Percentiles rank a stretch among this genome's conserved stretches.
Evolutionary conservation across 2,329 filamentous ascomycete genomes (phyloP).

Genomic region (Colletotrichum magnum): DNA sequence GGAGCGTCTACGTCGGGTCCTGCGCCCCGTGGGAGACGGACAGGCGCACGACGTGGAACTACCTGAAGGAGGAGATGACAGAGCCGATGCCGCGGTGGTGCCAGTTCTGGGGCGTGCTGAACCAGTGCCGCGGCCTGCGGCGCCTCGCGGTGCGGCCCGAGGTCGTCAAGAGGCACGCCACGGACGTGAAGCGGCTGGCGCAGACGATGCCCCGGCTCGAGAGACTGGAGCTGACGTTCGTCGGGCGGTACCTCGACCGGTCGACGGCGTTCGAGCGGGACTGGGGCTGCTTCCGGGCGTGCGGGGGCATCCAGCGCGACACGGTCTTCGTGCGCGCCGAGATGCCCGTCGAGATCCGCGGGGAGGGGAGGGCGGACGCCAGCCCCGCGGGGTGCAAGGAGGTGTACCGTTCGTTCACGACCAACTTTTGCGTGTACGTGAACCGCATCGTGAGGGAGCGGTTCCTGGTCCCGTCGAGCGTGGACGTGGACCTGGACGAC

Average conservation of each 20-base stretch:
- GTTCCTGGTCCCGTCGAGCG: slow-evolving; percentile 11
- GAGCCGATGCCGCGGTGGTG: slow-evolving; percentile 25
- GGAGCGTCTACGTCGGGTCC: slow-evolving; percentile 20
- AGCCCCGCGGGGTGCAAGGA: background rate
- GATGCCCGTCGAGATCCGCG: slow-evolving; percentile 1
- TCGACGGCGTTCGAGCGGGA: background rate
- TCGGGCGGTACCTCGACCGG: slow-evolving; percentile 18
- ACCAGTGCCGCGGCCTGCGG: slow-evolving; percentile 25
- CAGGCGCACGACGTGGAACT: background rate
- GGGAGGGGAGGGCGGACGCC: background rate
- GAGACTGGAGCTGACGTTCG: slow-evolving; percentile 23
- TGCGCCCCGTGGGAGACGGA: background rate
- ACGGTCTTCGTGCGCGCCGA: slow-evolving; percentile 14
- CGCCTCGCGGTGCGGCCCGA: slow-evolving; percentile 27
- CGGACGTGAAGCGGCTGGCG: slow-evolving; percentile 13
- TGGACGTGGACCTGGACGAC: background rate
- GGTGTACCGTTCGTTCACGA: slow-evolving; percentile 28
- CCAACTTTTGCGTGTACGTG: slow-evolving; percentile 34
- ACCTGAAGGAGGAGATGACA: background rate
- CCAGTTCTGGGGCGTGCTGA: slow-evolving; percentile 35
- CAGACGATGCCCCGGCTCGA: slow-evolving; percentile 9
- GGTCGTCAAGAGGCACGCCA: slow-evolving; percentile 10
- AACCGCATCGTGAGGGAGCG: slow-evolving; percentile 14
- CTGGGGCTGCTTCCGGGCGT: background rate
- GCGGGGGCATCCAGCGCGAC: slow-evolving; percentile 2